Conservation (phyloP, 1,284 basidiomycete species). For the Rhodotorula sp. region DNA sequence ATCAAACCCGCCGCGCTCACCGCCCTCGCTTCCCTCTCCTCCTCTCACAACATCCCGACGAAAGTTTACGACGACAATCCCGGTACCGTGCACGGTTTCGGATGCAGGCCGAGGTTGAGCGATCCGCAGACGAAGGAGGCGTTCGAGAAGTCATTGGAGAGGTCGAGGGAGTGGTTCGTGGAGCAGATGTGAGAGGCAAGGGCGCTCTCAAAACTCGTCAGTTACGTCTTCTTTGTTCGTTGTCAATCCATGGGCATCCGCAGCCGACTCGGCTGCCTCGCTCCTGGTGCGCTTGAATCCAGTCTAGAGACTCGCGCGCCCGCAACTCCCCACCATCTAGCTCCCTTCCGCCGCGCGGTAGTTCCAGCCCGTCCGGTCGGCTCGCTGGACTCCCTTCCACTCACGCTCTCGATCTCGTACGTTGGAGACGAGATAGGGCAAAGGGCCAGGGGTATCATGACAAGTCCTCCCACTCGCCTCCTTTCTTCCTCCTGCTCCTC, state of each 20-base stretch:
- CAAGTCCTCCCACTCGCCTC: background rate
- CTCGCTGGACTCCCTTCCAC: no score
- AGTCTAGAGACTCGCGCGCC: background rate
- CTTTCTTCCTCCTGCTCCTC: no score
- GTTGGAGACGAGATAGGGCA: background rate
- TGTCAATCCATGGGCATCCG: background rate
- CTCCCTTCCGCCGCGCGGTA: no score
- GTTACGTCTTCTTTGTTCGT: background rate
- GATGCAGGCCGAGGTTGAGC: background rate
- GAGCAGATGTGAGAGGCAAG: background rate
- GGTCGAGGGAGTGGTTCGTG: slow-evolving; percentile 6
- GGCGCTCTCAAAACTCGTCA: background rate
- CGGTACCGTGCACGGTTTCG: slow-evolving; percentile 10
- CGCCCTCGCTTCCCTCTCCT: background rate
- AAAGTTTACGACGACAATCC: background rate
- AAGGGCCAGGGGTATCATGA: background rate
- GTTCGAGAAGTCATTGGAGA: background rate
- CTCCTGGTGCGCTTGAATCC: background rate
- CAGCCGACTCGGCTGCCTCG: background rate
- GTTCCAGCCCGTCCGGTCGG: no score
- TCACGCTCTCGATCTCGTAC: no score
- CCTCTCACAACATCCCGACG: background rate
- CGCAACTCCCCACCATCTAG: background rate
- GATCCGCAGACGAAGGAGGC: background rate
- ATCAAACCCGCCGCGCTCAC: background rate